Evolutionary conservation across 2,329 filamentous ascomycete species (phyloP).

Genomic region (Lithohypha guttulata): DNA sequence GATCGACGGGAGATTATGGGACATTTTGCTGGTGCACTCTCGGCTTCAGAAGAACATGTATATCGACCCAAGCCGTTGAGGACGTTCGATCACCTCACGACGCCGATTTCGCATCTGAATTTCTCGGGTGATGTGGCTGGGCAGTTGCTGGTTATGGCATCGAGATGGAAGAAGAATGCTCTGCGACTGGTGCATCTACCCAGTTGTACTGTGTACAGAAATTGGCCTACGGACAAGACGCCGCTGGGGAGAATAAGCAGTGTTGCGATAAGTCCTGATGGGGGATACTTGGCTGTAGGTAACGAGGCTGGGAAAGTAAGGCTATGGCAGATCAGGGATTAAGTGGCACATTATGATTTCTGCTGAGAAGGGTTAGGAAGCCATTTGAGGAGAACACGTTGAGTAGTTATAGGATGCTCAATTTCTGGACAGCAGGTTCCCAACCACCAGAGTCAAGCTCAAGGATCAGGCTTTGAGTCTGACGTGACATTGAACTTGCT

Average conservation of each 20-base stretch:
- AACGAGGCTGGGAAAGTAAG: conserved; percentile 83
- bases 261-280: conserved; percentile 39
- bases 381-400: no score
- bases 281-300: conserved; percentile 56
- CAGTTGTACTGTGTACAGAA: conserved; percentile 85
- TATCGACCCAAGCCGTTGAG: conserved; percentile 59
- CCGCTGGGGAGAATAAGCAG: conserved; percentile 73
- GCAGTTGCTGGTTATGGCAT: conserved; percentile 78
- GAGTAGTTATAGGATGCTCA: no score
- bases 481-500: conserved; percentile 26
- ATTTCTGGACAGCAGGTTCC: no score
- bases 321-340: conserved; percentile 76
- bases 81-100: conserved; percentile 75
- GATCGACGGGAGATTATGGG: conserved; percentile 47
- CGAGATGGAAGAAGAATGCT: conserved; percentile 78
- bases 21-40: conserved; percentile 40
- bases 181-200: conserved; percentile 80
- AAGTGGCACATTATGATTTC: no score
- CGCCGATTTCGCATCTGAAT: conserved; percentile 63
- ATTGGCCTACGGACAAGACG: conserved; percentile 90
- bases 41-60: conserved; percentile 6
- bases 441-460: no score
- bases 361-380: conserved; percentile 24
- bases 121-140: conserved; percentile 68
- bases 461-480: no score